Conservation (phyloP, 495 filamentous ascomycete species). For the Aspergillus coremiiformis region DNA sequence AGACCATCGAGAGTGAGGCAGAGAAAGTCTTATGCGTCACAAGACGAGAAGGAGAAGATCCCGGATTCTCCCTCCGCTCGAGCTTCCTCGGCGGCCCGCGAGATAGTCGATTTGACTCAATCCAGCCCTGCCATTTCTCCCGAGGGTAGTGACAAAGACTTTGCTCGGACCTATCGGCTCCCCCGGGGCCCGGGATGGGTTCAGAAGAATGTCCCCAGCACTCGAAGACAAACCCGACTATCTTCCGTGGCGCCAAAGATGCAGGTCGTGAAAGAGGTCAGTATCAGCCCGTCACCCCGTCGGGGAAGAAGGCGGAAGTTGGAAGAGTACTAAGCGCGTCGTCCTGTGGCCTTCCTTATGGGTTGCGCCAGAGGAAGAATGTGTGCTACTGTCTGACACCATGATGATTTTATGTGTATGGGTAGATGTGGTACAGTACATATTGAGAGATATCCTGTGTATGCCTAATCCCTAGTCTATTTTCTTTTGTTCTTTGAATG, state of each 20-base stretch:
- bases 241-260: constrained; percentile 15
- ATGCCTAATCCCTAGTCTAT: neutral
- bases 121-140: constrained; percentile 32
- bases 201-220: constrained; percentile 20
- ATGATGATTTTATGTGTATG: neutral
- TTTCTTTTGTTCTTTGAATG: no score
- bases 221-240: constrained; percentile 12
- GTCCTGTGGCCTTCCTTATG: no score
- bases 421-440: neutral
- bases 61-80: no score
- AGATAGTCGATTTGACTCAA: constrained; percentile 38
- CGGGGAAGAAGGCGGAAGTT: neutral
- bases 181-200: constrained; percentile 33
- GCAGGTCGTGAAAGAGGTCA: constrained; percentile 18
- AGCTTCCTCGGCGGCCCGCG: constrained; percentile 21
- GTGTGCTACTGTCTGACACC: no score
- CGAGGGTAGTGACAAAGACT: constrained; percentile 22
- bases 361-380: no score
- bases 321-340: no score
- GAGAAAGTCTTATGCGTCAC: constrained; percentile 3
- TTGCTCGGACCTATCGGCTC: constrained; percentile 22
- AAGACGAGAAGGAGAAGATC: no score
- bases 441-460: constrained; percentile 1
- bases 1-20: constrained; percentile 10
- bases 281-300: constrained; percentile 20